These are phyloP conservation scores for Penicillium sclerotiorum DNA, from an alignment of 2,329 filamentous ascomycete genomes.

Conservation along the genomic window DNA sequence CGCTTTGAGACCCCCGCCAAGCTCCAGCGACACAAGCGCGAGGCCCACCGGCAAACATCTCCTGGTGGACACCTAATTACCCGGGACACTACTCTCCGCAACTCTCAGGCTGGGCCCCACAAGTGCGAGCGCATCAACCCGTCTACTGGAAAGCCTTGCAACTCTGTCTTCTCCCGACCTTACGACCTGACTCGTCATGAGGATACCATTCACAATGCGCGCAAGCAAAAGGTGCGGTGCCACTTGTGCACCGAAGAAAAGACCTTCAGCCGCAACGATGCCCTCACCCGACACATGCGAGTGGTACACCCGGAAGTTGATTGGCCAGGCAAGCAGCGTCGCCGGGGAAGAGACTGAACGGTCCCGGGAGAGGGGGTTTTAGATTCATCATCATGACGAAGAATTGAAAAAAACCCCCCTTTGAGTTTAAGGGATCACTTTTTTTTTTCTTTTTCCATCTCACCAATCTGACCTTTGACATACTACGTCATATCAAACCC, in stretches of 20 bases:
- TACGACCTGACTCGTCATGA: conserved; percentile 97
- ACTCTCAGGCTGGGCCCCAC: conserved; percentile 91
- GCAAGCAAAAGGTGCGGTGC: conserved; percentile 93
- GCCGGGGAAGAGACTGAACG: conserved; percentile 40
- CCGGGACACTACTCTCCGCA: conserved; percentile 58
- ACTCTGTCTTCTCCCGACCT: conserved; percentile 88
- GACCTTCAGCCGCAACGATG: conserved; percentile 94
- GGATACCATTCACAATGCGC: conserved; percentile 93
- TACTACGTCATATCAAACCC: conserved; percentile 17
- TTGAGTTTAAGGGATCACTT: too few relatives aligned
- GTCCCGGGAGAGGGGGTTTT: neutral
- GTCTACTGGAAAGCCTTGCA: conserved; percentile 91
- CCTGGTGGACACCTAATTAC: conserved; percentile 49
- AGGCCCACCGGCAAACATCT: conserved; percentile 80
- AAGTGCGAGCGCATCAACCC: conserved; percentile 92
- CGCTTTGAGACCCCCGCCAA: conserved; percentile 86
- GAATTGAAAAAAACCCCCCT: conserved; percentile 7
- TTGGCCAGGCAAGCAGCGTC: conserved; percentile 67
- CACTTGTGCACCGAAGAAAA: conserved; percentile 94
- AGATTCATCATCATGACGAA: conserved; percentile 25
- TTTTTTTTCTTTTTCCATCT: too few relatives aligned
- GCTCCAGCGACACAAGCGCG: conserved; percentile 93
- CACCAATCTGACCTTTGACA: neutral
- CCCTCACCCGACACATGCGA: conserved; percentile 88
- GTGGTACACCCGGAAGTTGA: conserved; percentile 91